Conservation (phyloP, 805 yeast species). For the Saccharomycopsis microspora region DNA sequence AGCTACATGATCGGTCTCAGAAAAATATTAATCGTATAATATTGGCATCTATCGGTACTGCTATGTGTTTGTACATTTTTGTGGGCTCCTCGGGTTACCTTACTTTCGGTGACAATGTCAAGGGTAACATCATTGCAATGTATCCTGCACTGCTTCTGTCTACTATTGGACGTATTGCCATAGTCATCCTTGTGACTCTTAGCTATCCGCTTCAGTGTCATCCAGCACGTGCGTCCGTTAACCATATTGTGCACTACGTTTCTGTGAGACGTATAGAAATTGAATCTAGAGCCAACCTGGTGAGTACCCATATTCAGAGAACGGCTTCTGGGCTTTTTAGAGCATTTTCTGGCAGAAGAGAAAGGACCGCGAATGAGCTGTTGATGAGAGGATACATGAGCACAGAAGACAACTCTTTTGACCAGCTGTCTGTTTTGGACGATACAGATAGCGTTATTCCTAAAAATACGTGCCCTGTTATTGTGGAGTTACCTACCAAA, state of each 20-base stretch:
- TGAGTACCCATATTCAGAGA: slow-evolving; percentile 9
- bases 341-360: slow-evolving; percentile 7
- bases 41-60: slow-evolving; percentile 41
- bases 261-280: slow-evolving; percentile 13
- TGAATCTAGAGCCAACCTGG: slow-evolving; percentile 14
- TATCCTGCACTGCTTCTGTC: slow-evolving; percentile 57
- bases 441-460: not conserved
- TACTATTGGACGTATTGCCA: slow-evolving; percentile 70
- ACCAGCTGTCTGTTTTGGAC: slow-evolving; percentile 5
- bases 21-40: slow-evolving; percentile 36
- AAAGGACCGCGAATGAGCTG: not conserved
- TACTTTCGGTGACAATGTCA: slow-evolving; percentile 73
- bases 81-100: slow-evolving; percentile 80
- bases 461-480: not conserved
- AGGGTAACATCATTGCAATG: slow-evolving; percentile 71
- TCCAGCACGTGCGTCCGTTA: slow-evolving; percentile 76
- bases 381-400: not conserved
- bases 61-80: slow-evolving; percentile 48
- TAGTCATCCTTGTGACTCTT: slow-evolving; percentile 66
- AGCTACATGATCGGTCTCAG: slow-evolving; percentile 48
- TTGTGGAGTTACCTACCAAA: slow-evolving; percentile 10
- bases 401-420: not conserved
- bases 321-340: slow-evolving; percentile 13
- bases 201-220: slow-evolving; percentile 89
- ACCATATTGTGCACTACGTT: slow-evolving; percentile 53